Evolutionary conservation across 2,329 filamentous ascomycete genomes (phyloP), one percentile per base, ranked within the genome.

Genomic region (Scleromitrula shiraiana): DNA sequence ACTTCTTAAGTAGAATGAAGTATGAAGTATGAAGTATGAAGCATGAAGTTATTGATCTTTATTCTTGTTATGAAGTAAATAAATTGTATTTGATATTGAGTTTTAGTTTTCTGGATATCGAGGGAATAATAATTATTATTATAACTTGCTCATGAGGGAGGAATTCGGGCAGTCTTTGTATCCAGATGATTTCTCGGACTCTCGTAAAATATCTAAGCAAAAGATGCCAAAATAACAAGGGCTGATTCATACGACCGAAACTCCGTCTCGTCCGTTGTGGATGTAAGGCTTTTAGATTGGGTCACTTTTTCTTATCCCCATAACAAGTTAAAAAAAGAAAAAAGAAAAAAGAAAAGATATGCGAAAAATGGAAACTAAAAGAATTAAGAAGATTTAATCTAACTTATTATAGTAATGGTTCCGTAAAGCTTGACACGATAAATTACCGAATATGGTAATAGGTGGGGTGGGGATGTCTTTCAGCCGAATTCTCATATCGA

Each of bases 221-320:
- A 15, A 27, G 39, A 10, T 12, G 24, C 14, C 17, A 14, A 33
- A 40, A 36, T 17, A 33, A 27, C 39, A 45, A 36, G 42, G 20
- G 35, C 32, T 45, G 46, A 43, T 52, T 47, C 39, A 35, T 44
- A 48, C 41, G 29, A 48, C 46, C 46, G 46, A 41, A 32, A 43
- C 41, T 33, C 46, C 38, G 46, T 29, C 38, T 37, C 39, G 35
- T 45, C 26, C 36, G 44, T 41, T 46, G 44, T 41, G 41, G 41
- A 37, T 27, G 39, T 41, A 41, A 41, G 39, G 26, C 39, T 32
- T 26, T 10, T 43, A 5, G 40, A n/a, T 15, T 32, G 40, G 40
- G 40, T 27, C 41, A 44, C n/a, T n/a, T n/a, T n/a, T n/a, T n/a
- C n/a, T 36, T 23, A 27, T 14, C 30, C 30, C 41, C 41, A 44